Evolutionary conservation across 352 stramenopile genomes (phyloP).

Genomic region (Paralagenidium karlingii): DNA sequence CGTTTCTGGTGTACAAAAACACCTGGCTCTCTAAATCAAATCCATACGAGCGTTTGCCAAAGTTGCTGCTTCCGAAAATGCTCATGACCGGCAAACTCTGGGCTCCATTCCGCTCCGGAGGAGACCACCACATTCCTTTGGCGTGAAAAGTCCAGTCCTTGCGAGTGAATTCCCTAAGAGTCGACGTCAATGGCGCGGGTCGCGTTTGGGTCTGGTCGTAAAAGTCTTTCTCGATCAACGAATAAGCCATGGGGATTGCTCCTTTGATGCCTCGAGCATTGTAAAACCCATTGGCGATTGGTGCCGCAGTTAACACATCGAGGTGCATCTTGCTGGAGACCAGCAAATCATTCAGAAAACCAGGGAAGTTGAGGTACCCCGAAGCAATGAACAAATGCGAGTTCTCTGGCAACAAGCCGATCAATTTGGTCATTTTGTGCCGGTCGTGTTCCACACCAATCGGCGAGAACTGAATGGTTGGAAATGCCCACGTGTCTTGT

Average conservation of each 20-base stretch:
- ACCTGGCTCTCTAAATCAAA: constrained; percentile 68
- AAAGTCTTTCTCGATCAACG: constrained; percentile 70
- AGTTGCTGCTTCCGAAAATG: constrained; percentile 69
- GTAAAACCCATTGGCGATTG: constrained; percentile 63
- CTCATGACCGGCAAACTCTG: constrained; percentile 18
- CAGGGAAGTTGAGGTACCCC: constrained; percentile 71
- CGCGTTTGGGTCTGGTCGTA: constrained; percentile 31
- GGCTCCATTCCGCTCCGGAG: constrained; percentile 5
- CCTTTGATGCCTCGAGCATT: constrained; percentile 52
- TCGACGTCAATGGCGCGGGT: constrained; percentile 7
- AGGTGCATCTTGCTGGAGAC: constrained; percentile 23
- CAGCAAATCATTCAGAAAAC: constrained; percentile 42
- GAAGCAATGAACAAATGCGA: constrained; percentile 52
- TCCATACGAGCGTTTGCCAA: constrained; percentile 60
- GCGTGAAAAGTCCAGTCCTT: constrained; percentile 67
- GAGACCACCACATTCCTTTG: constrained; percentile 75
- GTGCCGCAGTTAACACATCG: constrained; percentile 52
- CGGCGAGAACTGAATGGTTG: constrained; percentile 61
- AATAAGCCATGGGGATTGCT: constrained; percentile 71
- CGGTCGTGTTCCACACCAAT: constrained; percentile 47
- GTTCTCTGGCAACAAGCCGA: constrained; percentile 23
- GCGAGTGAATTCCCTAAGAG: constrained; percentile 58
- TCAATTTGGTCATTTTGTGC: constrained; percentile 26
- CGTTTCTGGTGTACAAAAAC: constrained; percentile 40
- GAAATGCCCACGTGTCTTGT: constrained; percentile 63